Percentiles rank a stretch among this genome's conserved stretches.
These are phyloP conservation scores for Cercospora citrullina DNA, from an alignment of 2,329 filamentous ascomycete genomes.

Conservation along the genomic window DNA sequence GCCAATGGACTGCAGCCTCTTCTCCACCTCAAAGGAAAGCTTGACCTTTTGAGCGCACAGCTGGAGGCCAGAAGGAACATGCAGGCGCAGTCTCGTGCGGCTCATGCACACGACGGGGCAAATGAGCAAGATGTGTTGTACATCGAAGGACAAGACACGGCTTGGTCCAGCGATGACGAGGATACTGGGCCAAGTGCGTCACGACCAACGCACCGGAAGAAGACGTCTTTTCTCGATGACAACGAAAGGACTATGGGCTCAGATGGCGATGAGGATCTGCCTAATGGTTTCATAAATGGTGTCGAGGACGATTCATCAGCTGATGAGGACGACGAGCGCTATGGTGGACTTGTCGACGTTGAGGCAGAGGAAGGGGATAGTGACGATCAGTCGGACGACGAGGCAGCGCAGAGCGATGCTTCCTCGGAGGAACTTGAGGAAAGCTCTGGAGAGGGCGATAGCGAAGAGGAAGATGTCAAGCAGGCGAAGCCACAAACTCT, in stretches of 20 bases:
- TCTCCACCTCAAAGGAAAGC: slow-evolving; percentile 86
- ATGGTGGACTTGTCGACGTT: slow-evolving; percentile 51
- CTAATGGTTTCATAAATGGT: slow-evolving; percentile 23
- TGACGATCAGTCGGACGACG: slow-evolving; percentile 32
- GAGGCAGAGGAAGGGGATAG: slow-evolving; percentile 53
- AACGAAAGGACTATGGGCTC: slow-evolving; percentile 24
- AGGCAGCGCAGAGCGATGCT: slow-evolving; percentile 16
- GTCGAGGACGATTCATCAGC: slow-evolving; percentile 23
- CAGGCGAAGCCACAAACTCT: slow-evolving; percentile 24
- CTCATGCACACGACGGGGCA: slow-evolving; percentile 58
- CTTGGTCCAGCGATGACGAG: slow-evolving; percentile 54
- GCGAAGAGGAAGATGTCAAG: slow-evolving; percentile 26
- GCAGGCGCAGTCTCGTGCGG: slow-evolving; percentile 51
- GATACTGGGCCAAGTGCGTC: slow-evolving; percentile 46
- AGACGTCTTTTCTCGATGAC: slow-evolving; percentile 13
- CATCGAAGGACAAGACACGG: slow-evolving; percentile 76
- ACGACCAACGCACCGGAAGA: slow-evolving; percentile 34
- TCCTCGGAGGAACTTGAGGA: slow-evolving; percentile 44
- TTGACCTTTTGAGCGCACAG: slow-evolving; percentile 91
- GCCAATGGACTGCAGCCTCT: slow-evolving; percentile 79
- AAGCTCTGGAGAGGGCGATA: slow-evolving; percentile 45
- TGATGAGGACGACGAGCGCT: slow-evolving; percentile 28
- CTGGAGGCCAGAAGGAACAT: slow-evolving; percentile 75
- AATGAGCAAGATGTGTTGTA: slow-evolving; percentile 78
- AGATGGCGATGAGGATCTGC: slow-evolving; percentile 13